Evolutionary conservation across 768 basidiomycete species (phyloP).

Genomic region (Tephrocybe sp.): DNA sequence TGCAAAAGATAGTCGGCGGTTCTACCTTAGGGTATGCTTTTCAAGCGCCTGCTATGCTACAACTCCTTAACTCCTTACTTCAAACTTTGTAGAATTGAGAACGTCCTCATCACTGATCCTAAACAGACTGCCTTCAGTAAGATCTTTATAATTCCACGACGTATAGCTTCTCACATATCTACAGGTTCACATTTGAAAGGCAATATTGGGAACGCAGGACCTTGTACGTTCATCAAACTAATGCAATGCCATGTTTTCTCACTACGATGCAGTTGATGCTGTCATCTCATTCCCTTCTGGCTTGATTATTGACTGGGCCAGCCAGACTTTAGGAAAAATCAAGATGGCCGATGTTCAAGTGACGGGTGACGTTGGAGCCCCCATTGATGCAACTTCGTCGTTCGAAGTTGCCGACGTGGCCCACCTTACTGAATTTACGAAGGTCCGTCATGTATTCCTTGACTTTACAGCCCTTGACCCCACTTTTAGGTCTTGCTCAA

Average conservation of each 20-base stretch:
- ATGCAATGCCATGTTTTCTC: constrained; percentile 2
- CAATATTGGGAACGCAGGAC: constrained; percentile 67
- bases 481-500: constrained; percentile 50
- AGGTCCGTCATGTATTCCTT: constrained; percentile 30
- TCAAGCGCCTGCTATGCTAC: background rate
- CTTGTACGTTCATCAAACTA: constrained; percentile 46
- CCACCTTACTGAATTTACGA: constrained; percentile 64
- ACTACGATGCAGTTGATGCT: constrained; percentile 53
- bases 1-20: constrained; percentile 65
- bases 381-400: constrained; percentile 49
- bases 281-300: constrained; percentile 65
- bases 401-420: constrained; percentile 60
- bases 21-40: constrained; percentile 50
- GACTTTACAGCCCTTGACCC: background rate
- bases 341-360: constrained; percentile 60
- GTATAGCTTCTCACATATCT: background rate
- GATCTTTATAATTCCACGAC: constrained; percentile 3
- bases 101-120: constrained; percentile 61
- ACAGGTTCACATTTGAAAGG: constrained; percentile 56
- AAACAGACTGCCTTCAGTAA: constrained; percentile 57
- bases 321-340: constrained; percentile 56
- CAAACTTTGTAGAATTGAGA: constrained; percentile 51
- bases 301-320: constrained; percentile 60
- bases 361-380: constrained; percentile 63
- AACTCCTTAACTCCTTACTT: background rate